These are phyloP conservation scores for Actinomucor elegans DNA, from an alignment of 371 early-diverging fungal species.

Conservation along the genomic window DNA sequence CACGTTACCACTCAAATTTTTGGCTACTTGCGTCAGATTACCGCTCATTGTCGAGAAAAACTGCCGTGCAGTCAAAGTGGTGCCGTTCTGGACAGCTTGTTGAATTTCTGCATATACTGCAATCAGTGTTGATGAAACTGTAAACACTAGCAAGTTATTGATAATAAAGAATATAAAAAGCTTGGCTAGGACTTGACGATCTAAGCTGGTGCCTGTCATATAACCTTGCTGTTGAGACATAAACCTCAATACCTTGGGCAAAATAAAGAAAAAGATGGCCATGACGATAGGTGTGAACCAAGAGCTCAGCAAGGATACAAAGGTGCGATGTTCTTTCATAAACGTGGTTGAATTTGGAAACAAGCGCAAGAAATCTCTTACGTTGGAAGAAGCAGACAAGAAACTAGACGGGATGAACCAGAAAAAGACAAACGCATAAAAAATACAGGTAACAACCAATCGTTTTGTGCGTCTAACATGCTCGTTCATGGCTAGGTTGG, in stretches of 20 bases:
- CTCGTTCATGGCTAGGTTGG: constrained; percentile 64
- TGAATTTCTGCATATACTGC: constrained; percentile 50
- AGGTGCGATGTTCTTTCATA: constrained; percentile 45
- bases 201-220: constrained; percentile 69
- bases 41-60: constrained; percentile 28
- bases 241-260: constrained; percentile 70
- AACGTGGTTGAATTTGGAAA: constrained; percentile 54
- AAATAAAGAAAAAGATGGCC: constrained; percentile 65
- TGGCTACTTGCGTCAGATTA: constrained; percentile 33
- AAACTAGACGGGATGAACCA: constrained; percentile 70
- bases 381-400: constrained; percentile 61
- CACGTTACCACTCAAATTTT: constrained; percentile 38
- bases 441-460: constrained; percentile 55
- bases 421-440: constrained; percentile 59
- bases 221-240: constrained; percentile 79
- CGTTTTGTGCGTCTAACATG: constrained; percentile 59
- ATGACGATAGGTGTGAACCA: constrained; percentile 72
- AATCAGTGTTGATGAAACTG: constrained; percentile 54
- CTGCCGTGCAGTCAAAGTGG: constrained; percentile 13
- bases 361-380: constrained; percentile 52
- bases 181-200: constrained; percentile 74
- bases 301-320: constrained; percentile 64
- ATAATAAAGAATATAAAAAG: constrained; percentile 76
- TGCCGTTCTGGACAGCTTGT: constrained; percentile 26
- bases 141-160: constrained; percentile 68